phyloP scores from a whole-genome alignment of 352 stramenopile species.

The Phytophthora palmivora region DNA sequence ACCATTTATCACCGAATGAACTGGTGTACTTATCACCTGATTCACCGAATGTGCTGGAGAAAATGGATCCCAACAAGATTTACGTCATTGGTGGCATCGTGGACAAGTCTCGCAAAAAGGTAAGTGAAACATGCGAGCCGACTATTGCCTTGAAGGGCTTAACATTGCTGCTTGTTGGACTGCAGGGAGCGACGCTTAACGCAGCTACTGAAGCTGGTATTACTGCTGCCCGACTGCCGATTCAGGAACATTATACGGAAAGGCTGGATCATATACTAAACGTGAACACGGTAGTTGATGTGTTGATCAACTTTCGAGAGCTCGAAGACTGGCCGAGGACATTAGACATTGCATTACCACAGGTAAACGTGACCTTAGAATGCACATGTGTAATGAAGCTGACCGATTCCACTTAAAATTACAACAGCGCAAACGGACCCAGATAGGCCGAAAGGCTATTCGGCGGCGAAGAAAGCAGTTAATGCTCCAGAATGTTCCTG shows the following conservation, averaged over 20 bases:
- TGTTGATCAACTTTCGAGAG: constrained; percentile 65
- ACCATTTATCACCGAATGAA: constrained; percentile 44
- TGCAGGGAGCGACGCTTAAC: constrained; percentile 59
- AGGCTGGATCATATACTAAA: constrained; percentile 83
- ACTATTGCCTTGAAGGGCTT: not conserved
- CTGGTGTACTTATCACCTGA: constrained; percentile 83
- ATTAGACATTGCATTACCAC: constrained; percentile 55
- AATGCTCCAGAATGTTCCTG: constrained; percentile 2
- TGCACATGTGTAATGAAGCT: constrained; percentile 1
- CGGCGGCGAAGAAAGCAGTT: constrained; percentile 32
- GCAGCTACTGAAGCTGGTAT: constrained; percentile 58
- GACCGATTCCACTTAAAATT: constrained; percentile 3
- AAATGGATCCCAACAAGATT: constrained; percentile 68
- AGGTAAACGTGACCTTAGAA: constrained; percentile 36
- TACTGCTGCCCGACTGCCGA: constrained; percentile 65
- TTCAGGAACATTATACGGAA: constrained; percentile 75
- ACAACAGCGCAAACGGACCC: constrained; percentile 50
- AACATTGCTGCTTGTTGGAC: constrained; percentile 5
- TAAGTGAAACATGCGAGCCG: constrained; percentile 4
- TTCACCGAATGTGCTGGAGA: constrained; percentile 65
- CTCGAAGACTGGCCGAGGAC: constrained; percentile 57
- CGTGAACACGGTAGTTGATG: constrained; percentile 80
- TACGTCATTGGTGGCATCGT: constrained; percentile 88
- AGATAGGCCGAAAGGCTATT: constrained; percentile 47
- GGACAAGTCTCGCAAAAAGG: constrained; percentile 80